Base-by-base conservation (phyloP, 352 stramenopile species). In the Peronosclerospora sorghi region DNA sequence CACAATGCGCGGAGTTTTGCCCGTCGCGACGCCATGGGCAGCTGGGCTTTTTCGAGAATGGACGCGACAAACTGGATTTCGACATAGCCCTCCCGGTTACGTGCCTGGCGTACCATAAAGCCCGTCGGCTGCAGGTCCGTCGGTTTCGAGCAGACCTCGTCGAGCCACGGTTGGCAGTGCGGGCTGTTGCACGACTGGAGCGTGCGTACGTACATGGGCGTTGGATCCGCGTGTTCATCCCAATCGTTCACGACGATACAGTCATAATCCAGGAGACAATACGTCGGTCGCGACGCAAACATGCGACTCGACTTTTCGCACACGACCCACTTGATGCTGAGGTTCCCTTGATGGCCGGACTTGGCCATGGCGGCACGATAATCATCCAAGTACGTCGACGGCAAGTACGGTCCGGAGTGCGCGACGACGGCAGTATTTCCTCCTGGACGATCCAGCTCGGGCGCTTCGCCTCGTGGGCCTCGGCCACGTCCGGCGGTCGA, bases 171-270 rank as follows among this genome's bases (percentile, higher is more conserved):
- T 51, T 81, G 68, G 35, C 59, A 76, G 28, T 78, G 74, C 15
- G 74, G 51, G 21, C 68, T 57, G 38, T 81, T 83, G 35, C 65
- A 76, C 9, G 74, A 86, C 47, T 84, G 75, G 41, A 88, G 40
- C 15, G 68, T 56, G 18, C 75, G 73, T 34, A 88, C 68, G 41
- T 79, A 83, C 75, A 88, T 88, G 17, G 68, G 75, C 9, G 54
- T 54, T 4, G 47, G 28, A 32, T 72, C 56, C 1, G 56, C 55
- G 35, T 54, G 42, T 28, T 77, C 69, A 20, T 77, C 67, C 76
- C 76, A 88, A 54, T 88, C 76, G 37, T 83, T 82, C 24, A 86
- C 63, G 38, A 88, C 44, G 15, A 83, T 59, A 24, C 73, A 83
- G 37, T 84, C 69, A 52, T 86, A 88, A 62, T 88, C 76, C 24